These are phyloP conservation scores for Suillus occidentalis DNA, from an alignment of 768 basidiomycete species.

Conservation along the genomic window DNA sequence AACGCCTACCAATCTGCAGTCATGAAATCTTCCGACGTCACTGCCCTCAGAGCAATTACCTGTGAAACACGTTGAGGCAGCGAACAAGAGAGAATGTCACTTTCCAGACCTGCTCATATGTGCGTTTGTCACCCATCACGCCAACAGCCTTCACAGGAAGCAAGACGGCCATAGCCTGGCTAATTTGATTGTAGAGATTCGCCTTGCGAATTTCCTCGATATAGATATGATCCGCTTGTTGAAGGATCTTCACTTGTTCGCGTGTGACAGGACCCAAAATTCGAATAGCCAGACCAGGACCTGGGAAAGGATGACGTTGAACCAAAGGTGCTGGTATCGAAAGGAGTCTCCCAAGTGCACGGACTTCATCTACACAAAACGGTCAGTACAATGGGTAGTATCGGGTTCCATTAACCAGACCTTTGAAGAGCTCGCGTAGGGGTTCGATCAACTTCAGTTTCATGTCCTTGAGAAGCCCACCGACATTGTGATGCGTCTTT, in stretches of 20 bases:
- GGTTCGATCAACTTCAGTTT: constrained; percentile 99
- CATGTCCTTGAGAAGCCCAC: constrained; percentile 95
- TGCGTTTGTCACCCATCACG: constrained; percentile 95
- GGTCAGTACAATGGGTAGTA: neutral
- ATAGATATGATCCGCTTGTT: constrained; percentile 93
- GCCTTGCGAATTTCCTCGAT: constrained; percentile 97
- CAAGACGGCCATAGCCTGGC: constrained; percentile 95
- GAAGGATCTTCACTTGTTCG: constrained; percentile 87
- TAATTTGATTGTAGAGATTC: constrained; percentile 88
- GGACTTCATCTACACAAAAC: constrained; percentile 78
- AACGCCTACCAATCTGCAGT: constrained; percentile 89
- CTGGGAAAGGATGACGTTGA: constrained; percentile 97
- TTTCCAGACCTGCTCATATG: constrained; percentile 81
- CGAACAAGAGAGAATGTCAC: neutral
- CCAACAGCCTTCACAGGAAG: constrained; percentile 97
- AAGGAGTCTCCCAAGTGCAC: constrained; percentile 86
- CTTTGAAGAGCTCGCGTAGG: constrained; percentile 96
- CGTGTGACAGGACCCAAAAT: constrained; percentile 95
- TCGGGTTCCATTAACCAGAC: constrained; percentile 40
- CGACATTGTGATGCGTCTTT: constrained; percentile 99
- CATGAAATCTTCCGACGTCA: constrained; percentile 99
- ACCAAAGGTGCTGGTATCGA: constrained; percentile 91
- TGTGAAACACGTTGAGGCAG: constrained; percentile 27
- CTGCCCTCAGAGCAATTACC: constrained; percentile 94
- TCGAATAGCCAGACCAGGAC: constrained; percentile 96